These are phyloP conservation scores for Phyllosticta capitalensis DNA, from an alignment of 2,329 filamentous ascomycete genomes.

Conservation along the genomic window DNA sequence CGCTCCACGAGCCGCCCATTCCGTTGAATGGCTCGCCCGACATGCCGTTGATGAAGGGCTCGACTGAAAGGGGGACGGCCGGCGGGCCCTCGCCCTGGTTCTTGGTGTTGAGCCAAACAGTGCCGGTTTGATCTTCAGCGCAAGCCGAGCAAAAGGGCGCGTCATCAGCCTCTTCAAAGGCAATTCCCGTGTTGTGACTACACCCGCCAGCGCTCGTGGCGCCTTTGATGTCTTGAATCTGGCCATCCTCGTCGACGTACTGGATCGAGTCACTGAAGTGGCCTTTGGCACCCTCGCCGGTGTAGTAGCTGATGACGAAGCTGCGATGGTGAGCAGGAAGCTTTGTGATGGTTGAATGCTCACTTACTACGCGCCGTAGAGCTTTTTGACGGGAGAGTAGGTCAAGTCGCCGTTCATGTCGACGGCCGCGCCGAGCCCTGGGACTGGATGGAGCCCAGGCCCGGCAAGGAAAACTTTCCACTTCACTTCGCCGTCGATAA, in stretches of 20 bases:
- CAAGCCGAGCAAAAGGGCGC: conserved; percentile 34
- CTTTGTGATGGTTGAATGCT: neutral
- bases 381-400: neutral
- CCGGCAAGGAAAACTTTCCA: neutral
- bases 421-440: conserved; percentile 10
- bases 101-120: neutral
- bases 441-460: neutral
- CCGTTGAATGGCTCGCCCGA: conserved; percentile 51
- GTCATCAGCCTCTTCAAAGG: conserved; percentile 49
- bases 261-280: neutral
- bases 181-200: conserved; percentile 56
- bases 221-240: conserved; percentile 41
- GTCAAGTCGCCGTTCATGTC: neutral
- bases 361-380: neutral
- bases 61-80: conserved; percentile 51
- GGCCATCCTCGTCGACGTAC: conserved; percentile 30
- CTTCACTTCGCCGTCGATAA: neutral
- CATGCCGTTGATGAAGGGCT: conserved; percentile 51
- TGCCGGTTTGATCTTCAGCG: neutral
- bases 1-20: conserved; percentile 52
- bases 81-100: conserved; percentile 33
- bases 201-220: conserved; percentile 52
- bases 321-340: neutral
- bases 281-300: neutral
- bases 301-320: neutral